phyloP scores from a whole-genome alignment of 257 asterid species.

The Nicotiana benthamiana region DNA sequence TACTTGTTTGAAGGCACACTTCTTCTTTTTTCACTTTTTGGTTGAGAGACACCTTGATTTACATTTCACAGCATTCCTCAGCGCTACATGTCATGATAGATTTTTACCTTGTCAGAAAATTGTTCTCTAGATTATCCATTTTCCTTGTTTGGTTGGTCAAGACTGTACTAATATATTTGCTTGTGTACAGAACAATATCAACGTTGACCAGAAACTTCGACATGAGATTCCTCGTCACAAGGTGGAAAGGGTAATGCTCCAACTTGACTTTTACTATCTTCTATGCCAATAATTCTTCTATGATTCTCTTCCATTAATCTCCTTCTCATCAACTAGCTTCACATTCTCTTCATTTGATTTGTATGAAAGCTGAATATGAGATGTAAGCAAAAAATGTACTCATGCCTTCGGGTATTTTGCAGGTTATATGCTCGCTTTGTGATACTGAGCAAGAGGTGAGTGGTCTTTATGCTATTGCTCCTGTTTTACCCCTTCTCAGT shows the following conservation, averaged over 20 bases:
- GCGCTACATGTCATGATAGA: background rate
- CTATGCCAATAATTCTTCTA: background rate
- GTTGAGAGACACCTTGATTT: background rate
- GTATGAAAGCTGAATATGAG: background rate
- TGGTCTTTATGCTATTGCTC: background rate
- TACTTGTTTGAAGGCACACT: background rate
- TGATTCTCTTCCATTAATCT: background rate
- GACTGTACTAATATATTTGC: background rate
- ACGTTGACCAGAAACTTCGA: constrained; percentile 49
- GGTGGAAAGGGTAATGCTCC: constrained; percentile 43
- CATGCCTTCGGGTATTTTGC: constrained; percentile 9
- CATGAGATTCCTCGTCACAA: constrained; percentile 80
- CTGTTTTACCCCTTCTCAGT: background rate
- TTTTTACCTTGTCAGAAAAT: background rate
- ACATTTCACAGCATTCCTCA: background rate
- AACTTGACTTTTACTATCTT: background rate
- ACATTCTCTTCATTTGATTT: background rate
- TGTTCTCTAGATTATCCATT: background rate
- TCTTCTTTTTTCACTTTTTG: background rate
- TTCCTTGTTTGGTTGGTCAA: background rate
- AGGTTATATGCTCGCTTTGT: constrained; percentile 83
- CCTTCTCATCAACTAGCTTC: background rate
- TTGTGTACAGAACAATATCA: constrained; percentile 46
- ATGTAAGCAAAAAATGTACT: background rate
- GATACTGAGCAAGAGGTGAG: constrained; percentile 85